Percentiles rank a stretch among this genome's conserved stretches.
phyloP scores from a whole-genome alignment of 768 basidiomycete genomes.

The Kwoniella heveanensis region DNA sequence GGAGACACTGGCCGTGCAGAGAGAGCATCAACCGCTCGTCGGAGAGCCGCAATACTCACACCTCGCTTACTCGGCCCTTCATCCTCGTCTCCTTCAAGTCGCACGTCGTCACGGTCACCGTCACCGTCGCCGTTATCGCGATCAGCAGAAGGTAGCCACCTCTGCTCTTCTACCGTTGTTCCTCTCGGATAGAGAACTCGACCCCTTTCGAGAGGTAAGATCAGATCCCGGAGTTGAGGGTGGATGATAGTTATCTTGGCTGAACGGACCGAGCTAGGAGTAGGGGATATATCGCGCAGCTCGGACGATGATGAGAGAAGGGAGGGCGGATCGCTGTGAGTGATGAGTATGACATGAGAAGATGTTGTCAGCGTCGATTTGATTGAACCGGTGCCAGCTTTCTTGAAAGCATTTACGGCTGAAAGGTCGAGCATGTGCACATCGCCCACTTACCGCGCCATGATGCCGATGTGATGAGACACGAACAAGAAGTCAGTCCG shows the following conservation, averaged over 20 bases:
- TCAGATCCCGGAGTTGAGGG: slow-evolving; percentile 72
- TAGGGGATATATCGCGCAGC: slow-evolving; percentile 39
- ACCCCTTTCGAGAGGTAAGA: slow-evolving; percentile 64
- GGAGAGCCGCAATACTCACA: slow-evolving; percentile 13
- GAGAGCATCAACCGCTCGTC: no score
- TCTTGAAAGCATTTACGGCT: no score
- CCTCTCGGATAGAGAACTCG: slow-evolving; percentile 19
- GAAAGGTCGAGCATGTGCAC: no score
- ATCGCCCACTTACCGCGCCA: slow-evolving; percentile 29
- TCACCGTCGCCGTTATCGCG: background rate
- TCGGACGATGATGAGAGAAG: slow-evolving; percentile 34
- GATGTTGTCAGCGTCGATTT: no score
- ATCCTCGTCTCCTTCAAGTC: slow-evolving; percentile 14
- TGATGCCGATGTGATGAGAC: slow-evolving; percentile 7
- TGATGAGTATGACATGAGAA: background rate
- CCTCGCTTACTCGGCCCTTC: slow-evolving; percentile 17
- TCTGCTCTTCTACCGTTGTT: slow-evolving; percentile 17
- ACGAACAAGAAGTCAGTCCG: no score
- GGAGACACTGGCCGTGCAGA: no score
- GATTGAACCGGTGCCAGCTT: no score
- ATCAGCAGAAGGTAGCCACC: slow-evolving; percentile 19
- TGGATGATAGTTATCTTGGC: slow-evolving; percentile 51
- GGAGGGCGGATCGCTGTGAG: slow-evolving; percentile 22
- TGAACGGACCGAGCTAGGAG: slow-evolving; percentile 32
- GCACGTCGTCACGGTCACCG: background rate